Base-by-base conservation (phyloP, 2,329 filamentous ascomycete species). In the Cladosporium sp. region DNA sequence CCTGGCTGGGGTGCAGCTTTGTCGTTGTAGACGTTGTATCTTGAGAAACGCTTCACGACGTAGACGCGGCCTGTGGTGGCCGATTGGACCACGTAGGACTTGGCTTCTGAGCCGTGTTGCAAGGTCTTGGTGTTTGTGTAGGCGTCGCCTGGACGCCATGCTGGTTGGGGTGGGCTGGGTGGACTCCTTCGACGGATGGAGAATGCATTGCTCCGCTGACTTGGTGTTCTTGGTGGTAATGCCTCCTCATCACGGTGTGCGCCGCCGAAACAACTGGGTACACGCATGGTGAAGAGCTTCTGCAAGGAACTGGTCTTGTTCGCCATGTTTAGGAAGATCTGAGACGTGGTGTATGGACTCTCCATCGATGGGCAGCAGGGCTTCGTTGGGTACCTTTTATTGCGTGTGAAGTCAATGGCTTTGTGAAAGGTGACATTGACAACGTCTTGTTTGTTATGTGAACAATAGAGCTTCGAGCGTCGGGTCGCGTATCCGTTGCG, bases 1-100 rank as follows among this genome's bases (percentile, higher is more conserved):
- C 44, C 52, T 32, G 21, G 41, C 8, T 26, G 32, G 15, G 21
- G 41, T 21, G 21, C 30, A 24, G 18, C 34, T 11, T 26, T 21
- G 14, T 26, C 26, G 44, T 44, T 59, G 57, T 26, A 24, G 21
- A 26, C n/a, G 7, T n/a, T 3, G 52, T 65, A 59, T 1, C n/a
- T 36, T 10, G 21, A n/a, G 55, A 65, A 60, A 12, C 58, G 34
- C 26, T 65, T 65, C 3, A 65, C 64, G 32, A 65, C 64, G 32
- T 51, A 65, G n/a, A 65, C 36, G 11, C 57, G 41, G 24, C 47
- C 44, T 3, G 55, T 65, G 18, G 55, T 49, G 4, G 15, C 7
- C n/a, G 57, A 65, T 44, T 51, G 26, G 18, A 57, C 54, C n/a
- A 65, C 32, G 7, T 34, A 41, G 12, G 64, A 44, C 18, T 18